Percentiles rank a stretch among this genome's conserved stretches.
Evolutionary conservation across 768 basidiomycete species (phyloP).

Genomic region (Pholiota molesta): DNA sequence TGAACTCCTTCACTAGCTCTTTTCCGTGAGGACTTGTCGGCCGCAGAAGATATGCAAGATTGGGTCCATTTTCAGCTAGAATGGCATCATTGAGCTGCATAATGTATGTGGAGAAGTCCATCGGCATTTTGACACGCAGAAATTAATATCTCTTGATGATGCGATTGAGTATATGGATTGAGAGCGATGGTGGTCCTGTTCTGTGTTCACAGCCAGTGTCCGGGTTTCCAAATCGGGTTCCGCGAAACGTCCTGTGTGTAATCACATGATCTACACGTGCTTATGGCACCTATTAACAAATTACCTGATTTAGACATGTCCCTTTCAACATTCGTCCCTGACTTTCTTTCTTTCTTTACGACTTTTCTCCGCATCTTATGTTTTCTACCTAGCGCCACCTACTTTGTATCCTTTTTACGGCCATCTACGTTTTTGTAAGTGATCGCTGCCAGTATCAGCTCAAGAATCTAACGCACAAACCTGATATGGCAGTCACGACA

Average conservation of each 20-base stretch:
- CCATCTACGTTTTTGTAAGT: not conserved
- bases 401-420: not conserved
- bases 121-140: slow-evolving; percentile 32
- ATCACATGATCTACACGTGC: slow-evolving; percentile 1
- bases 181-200: too few relatives aligned
- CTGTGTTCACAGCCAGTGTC: too few relatives aligned
- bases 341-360: not conserved
- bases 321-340: slow-evolving; percentile 5
- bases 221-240: not conserved
- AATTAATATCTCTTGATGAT: not conserved
- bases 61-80: slow-evolving; percentile 63
- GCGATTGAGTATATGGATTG: too few relatives aligned
- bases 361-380: not conserved
- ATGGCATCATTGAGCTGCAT: slow-evolving; percentile 64
- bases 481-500: not conserved
- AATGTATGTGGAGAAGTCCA: slow-evolving; percentile 64
- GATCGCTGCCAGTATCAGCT: too few relatives aligned
- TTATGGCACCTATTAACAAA: not conserved
- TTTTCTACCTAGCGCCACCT: slow-evolving; percentile 2
- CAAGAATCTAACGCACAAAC: not conserved
- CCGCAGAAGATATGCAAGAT: slow-evolving; percentile 73
- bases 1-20: slow-evolving; percentile 72
- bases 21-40: slow-evolving; percentile 80
- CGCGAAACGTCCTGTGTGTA: not conserved
- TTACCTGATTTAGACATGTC: slow-evolving; percentile 6